Conservation (phyloP, 116 monocot species). For the Iris pallida region DNA sequence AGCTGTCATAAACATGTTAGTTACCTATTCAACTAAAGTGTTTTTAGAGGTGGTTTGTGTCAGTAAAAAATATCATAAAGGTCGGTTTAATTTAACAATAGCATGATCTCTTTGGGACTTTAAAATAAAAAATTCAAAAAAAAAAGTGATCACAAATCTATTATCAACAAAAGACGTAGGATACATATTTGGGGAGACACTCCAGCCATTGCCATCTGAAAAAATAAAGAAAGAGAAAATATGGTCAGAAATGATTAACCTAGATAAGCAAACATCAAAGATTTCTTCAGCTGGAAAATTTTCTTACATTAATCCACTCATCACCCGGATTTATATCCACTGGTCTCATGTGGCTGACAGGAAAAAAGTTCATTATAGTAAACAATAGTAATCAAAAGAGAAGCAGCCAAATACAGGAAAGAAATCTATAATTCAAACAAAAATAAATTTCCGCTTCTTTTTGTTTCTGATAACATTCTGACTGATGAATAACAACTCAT, state of each 20-base stretch:
- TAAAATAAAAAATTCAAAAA: neutral
- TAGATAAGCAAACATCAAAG: neutral
- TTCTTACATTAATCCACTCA: conserved; percentile 92
- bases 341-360: conserved; percentile 65
- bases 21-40: too few species aligned
- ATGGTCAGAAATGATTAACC: conserved; percentile 2
- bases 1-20: too few species aligned
- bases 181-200: conserved; percentile 92
- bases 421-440: neutral
- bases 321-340: conserved; percentile 85
- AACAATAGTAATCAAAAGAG: neutral
- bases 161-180: conserved; percentile 17
- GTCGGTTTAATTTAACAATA: too few species aligned
- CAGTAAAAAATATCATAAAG: too few species aligned
- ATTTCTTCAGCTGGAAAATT: neutral
- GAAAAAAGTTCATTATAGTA: neutral
- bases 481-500: too few species aligned
- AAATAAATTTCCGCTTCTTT: too few species aligned
- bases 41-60: too few species aligned
- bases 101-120: too few species aligned
- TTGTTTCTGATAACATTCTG: too few species aligned
- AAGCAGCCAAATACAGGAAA: neutral
- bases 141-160: neutral
- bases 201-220: conserved; percentile 91
- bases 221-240: neutral